Base-by-base conservation (phyloP, 768 basidiomycete genomes). In the Tephrocybe rancida region DNA sequence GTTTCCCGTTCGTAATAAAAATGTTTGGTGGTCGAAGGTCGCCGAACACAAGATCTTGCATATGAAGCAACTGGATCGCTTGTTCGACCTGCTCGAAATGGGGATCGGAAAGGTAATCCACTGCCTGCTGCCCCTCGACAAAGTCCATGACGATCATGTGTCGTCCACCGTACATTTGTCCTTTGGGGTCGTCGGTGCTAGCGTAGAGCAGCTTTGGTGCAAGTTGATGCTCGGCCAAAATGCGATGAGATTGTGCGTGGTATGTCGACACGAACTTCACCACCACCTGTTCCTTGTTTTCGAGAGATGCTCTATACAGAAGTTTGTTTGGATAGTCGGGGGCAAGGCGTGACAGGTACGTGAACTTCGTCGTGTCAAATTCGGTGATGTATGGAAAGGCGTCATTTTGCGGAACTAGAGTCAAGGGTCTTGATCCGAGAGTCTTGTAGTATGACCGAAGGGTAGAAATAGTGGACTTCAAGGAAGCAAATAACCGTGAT, bases 191-290 rank as follows among this genome's bases (percentile, higher is more conserved):
- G 19, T 45, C 54, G 8, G 39, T 44, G 19, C 42, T 30, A 21
- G 32, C 37, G 42, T 60, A 60, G 42, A 38, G 42, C 18, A 60
- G 48, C 19, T 48, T 30, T 42, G 55, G 55, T 13, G 59, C 59
- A 10, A 60, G 47, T 35, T 43, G 27, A 18, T 50, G 46, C 14
- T 46, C 43, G 26, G 50, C 42, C 14, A 56, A 54, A 42, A 59
- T 50, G 18, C 47, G 45, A 44, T 56, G 58, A 38, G 51, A 50
- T 26, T 25, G 39, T 27, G 42, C 43, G 41, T 56, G 55, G 13
- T 59, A 59, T 22, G 30, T 39, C 21, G 26, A 48, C 30, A 29
- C 29, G 50, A 56, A 59, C 39, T 59, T 59, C 46, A 56, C 57
- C 18, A 54, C 53, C 4, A 58, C 44, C 26, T 42, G n/a, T 32